These are phyloP conservation scores for Aspergillus ochraceus DNA, from an alignment of 2,329 filamentous ascomycete genomes.

Conservation along the genomic window DNA sequence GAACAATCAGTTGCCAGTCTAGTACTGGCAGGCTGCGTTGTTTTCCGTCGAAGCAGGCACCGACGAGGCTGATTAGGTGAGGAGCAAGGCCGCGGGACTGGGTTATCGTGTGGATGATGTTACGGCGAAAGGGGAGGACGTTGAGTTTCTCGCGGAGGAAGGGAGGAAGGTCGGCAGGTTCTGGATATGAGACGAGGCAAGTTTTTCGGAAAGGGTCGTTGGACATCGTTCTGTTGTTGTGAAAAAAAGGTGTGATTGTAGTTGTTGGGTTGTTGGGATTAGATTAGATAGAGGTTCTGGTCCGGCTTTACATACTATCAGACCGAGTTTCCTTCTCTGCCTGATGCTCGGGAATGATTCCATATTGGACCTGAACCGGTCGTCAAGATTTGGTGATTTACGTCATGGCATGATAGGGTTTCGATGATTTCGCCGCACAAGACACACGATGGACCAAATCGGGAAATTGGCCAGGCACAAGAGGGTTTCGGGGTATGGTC, in stretches of 20 bases:
- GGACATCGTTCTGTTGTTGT: neutral
- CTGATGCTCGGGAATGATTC: no score
- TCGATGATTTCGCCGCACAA: no score
- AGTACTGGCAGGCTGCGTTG: conserved; percentile 6
- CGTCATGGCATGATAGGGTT: no score
- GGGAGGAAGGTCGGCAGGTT: neutral
- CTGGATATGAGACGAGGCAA: neutral
- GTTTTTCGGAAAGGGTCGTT: neutral
- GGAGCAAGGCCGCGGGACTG: conserved; percentile 9
- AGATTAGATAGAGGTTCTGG: no score
- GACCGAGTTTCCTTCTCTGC: no score
- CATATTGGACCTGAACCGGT: no score
- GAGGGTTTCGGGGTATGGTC: no score
- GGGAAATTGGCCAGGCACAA: no score
- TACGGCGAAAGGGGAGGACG: conserved; percentile 10
- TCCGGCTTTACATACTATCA: no score
- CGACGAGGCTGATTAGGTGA: conserved; percentile 6
- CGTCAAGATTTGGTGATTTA: no score
- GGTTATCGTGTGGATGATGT: conserved; percentile 7
- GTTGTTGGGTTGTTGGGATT: neutral
- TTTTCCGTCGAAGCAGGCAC: conserved; percentile 11
- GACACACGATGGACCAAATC: no score
- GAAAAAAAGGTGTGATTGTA: neutral
- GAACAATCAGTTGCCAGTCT: conserved; percentile 15
- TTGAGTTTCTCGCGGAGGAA: neutral